A percentile compares a stretch with the other conserved stretches of the same genome.
These are phyloP conservation scores for Torulaspora franciscae DNA, from an alignment of 805 yeast species.

Conservation along the genomic window DNA sequence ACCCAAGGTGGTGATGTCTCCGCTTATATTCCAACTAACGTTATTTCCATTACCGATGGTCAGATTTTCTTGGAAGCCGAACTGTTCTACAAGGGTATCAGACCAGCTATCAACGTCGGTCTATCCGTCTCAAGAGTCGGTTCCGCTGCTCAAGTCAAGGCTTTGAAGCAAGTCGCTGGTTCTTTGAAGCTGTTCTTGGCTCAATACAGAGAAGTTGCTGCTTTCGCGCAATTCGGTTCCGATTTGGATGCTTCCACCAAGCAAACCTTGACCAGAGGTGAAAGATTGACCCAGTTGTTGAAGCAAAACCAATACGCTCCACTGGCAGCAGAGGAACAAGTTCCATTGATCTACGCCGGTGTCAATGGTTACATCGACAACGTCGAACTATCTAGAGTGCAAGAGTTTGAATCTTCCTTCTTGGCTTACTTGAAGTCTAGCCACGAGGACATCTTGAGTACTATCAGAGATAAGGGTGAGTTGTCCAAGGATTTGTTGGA, in stretches of 20 bases:
- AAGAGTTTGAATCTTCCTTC: conserved; percentile 89
- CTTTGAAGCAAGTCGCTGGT: conserved; percentile 99
- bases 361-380: conserved; percentile 97
- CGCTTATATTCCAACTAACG: conserved; percentile 96
- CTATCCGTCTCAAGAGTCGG: conserved; percentile 99
- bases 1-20: conserved; percentile 99
- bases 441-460: conserved; percentile 75
- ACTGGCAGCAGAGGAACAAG: conserved; percentile 97
- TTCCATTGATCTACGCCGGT: conserved; percentile 98
- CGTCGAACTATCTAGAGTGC: conserved; percentile 78
- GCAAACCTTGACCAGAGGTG: conserved; percentile 99
- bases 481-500: conserved; percentile 82
- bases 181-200: conserved; percentile 99
- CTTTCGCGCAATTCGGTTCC: conserved; percentile 99
- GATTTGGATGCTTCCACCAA: conserved; percentile 99
- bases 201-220: conserved; percentile 99
- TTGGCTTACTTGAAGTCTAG: conserved; percentile 86
- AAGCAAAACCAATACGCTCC: conserved; percentile 98
- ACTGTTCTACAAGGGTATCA: conserved; percentile 99
- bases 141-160: conserved; percentile 99
- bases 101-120: conserved; percentile 99
- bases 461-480: conserved; percentile 86
- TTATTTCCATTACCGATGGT: conserved; percentile 95
- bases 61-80: conserved; percentile 99
- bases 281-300: conserved; percentile 97